Conservation (phyloP, 805 yeast species). For the Hanseniaspora mollemarum region DNA sequence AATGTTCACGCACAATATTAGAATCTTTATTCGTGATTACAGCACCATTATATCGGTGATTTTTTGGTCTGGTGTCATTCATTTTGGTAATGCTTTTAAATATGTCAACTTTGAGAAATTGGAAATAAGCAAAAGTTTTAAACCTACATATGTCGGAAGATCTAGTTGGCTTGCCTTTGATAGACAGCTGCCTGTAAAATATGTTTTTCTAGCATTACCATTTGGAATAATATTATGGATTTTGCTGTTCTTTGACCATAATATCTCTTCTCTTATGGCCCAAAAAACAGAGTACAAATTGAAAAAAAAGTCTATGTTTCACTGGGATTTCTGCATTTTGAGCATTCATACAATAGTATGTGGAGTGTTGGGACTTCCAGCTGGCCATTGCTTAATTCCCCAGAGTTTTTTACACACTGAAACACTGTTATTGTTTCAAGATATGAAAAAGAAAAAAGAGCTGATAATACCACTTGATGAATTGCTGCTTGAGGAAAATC, state of each 20-base stretch:
- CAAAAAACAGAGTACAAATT: conserved; percentile 74
- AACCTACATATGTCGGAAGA: conserved; percentile 44
- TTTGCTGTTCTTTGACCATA: conserved; percentile 88
- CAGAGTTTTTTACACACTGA: conserved; percentile 92
- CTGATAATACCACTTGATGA: conserved; percentile 6
- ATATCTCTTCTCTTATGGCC: conserved; percentile 85
- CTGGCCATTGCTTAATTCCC: conserved; percentile 93
- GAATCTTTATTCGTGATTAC: conserved; percentile 74
- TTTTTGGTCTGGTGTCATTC: conserved; percentile 86
- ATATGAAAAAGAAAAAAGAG: conserved; percentile 23
- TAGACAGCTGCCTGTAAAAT: conserved; percentile 16
- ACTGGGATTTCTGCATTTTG: conserved; percentile 77
- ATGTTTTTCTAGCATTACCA: conserved; percentile 78
- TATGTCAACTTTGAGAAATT: conserved; percentile 47
- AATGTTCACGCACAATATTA: conserved; percentile 45
- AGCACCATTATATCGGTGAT: conserved; percentile 74
- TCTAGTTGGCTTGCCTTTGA: conserved; percentile 31
- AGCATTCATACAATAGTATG: conserved; percentile 81
- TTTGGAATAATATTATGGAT: conserved; percentile 78
- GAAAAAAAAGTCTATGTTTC: conserved; percentile 78
- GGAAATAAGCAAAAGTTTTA: conserved; percentile 61
- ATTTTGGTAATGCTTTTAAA: conserved; percentile 71
- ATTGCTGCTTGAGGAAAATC: not conserved
- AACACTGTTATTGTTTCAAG: conserved; percentile 50
- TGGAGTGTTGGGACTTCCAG: conserved; percentile 82